Evolutionary conservation across 2,329 filamentous ascomycete species (phyloP), one percentile per base, ranked within the genome.

Genomic region (Exophiala alcalophila): DNA sequence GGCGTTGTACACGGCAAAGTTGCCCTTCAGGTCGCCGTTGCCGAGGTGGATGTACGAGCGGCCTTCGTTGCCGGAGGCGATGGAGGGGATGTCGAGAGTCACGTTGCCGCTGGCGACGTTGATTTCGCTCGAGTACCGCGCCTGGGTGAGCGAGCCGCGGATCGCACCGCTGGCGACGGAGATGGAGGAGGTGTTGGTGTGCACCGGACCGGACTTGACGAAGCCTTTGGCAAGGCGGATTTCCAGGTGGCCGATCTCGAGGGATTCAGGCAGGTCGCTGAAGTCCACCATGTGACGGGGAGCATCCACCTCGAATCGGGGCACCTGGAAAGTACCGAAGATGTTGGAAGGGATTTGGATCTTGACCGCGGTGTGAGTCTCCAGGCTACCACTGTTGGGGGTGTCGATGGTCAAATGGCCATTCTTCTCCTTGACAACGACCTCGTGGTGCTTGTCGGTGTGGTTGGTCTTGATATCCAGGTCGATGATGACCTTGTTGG

Each of bases 271-370:
- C 8, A 50, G 39, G 8, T 34, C 40, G 18, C 47, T 50, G 39
- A 35, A 50, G 40, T 50, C 47, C 27, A 50, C 44, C 44, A 47
- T 50, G 39, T 47, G 44, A 27, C 40, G 40, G 10, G 44, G 44
- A 4, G 38, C 44, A 19, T 50, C 35, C 20, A 50, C 35, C 18
- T 47, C 28, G 40, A 50, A 50, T 4, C 24, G 4, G 2, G 40
- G 47, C 10, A 50, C 31, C n/a, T 27, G 39, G 14, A 44, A 50
- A 7, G 45, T 26, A 12, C 44, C 44, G 8, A 50, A 37, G 35
- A 50, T 47, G 36, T 47, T 50, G 15, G 47, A 50, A 3, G 47
- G 47, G 39, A 50, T 44, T 31, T 47, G 47, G 14, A 50, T 47
- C 15, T 32, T 44, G 21, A 36, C 44, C 12, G 43, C 27, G 4